Conservation (phyloP, 1,139 yeast species). For the Casaregolazyma lundiana region DNA sequence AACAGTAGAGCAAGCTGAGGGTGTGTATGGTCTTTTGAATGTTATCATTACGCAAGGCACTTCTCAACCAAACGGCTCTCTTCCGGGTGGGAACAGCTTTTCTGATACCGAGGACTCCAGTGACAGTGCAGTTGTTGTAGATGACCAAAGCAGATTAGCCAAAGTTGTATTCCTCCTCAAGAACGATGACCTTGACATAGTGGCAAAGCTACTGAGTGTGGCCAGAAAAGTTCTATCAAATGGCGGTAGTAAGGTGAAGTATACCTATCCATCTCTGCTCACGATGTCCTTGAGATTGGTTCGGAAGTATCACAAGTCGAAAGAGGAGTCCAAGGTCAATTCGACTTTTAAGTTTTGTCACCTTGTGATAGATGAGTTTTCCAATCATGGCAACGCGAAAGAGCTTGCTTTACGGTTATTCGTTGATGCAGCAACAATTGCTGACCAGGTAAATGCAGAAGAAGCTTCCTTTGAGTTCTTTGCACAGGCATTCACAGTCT, state of each 20-base stretch:
- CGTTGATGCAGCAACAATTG: conserved; percentile 48
- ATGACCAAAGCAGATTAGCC: conserved; percentile 41
- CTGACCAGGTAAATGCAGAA: conserved; percentile 64
- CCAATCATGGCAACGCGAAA: conserved; percentile 38
- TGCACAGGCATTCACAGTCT: conserved; percentile 80
- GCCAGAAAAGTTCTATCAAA: conserved; percentile 53
- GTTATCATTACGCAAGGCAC: conserved; percentile 32
- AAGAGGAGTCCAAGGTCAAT: conserved; percentile 31
- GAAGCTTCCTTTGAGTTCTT: conserved; percentile 84
- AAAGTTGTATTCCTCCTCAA: conserved; percentile 62
- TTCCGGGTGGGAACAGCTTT: conserved; percentile 16
- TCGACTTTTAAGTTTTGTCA: conserved; percentile 69
- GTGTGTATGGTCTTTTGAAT: conserved; percentile 37
- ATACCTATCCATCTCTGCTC: conserved; percentile 73
- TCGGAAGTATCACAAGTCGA: conserved; percentile 38
- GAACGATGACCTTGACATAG: conserved; percentile 46
- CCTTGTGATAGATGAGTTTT: conserved; percentile 66
- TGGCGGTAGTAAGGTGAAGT: conserved; percentile 51
- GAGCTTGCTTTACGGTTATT: conserved; percentile 48
- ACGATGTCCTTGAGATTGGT: conserved; percentile 56
- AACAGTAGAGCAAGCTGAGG: conserved; percentile 33
- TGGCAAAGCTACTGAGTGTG: conserved; percentile 52
- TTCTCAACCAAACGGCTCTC: conserved; percentile 14
- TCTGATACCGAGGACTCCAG: conserved; percentile 17
- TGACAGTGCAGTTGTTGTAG: conserved; percentile 14